These are phyloP conservation scores for Aphanomyces invadans DNA, from an alignment of 352 stramenopile genomes.

Conservation along the genomic window DNA sequence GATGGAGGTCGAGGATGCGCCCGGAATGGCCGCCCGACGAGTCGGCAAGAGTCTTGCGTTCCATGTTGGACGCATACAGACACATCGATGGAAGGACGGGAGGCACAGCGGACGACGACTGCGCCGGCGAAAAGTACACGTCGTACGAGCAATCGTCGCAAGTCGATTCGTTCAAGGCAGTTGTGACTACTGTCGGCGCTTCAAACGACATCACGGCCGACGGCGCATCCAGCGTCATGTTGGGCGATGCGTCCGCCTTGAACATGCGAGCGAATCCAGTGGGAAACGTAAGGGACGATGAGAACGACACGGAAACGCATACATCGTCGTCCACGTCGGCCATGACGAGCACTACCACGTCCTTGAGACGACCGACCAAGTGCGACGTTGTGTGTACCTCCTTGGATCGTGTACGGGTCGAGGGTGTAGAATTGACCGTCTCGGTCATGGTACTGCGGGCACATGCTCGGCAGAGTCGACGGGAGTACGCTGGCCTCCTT, in stretches of 20 bases:
- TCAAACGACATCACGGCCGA: neutral
- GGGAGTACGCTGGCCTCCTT: neutral
- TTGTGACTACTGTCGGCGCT: neutral
- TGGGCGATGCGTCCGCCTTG: neutral
- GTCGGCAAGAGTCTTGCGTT: neutral
- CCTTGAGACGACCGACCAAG: neutral
- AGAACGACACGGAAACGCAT: neutral
- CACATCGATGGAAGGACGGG: neutral
- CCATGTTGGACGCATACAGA: neutral
- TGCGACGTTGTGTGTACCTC: neutral
- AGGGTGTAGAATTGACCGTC: neutral
- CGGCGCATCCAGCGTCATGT: neutral
- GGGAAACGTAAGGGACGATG: conserved; percentile 5
- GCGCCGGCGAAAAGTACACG: neutral
- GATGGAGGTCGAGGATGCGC: neutral
- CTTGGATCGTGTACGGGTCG: conserved; percentile 11
- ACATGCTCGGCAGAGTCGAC: neutral
- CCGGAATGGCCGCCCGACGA: neutral
- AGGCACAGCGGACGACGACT: neutral
- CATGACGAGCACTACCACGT: conserved; percentile 6
- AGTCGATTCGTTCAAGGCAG: neutral
- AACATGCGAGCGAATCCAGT: neutral
- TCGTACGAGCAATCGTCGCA: neutral
- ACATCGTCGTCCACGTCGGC: conserved; percentile 6
- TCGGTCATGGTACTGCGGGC: neutral